Evolutionary conservation across 2,329 filamentous ascomycete species (phyloP).

Genomic region (Aspergillus caelatus): DNA sequence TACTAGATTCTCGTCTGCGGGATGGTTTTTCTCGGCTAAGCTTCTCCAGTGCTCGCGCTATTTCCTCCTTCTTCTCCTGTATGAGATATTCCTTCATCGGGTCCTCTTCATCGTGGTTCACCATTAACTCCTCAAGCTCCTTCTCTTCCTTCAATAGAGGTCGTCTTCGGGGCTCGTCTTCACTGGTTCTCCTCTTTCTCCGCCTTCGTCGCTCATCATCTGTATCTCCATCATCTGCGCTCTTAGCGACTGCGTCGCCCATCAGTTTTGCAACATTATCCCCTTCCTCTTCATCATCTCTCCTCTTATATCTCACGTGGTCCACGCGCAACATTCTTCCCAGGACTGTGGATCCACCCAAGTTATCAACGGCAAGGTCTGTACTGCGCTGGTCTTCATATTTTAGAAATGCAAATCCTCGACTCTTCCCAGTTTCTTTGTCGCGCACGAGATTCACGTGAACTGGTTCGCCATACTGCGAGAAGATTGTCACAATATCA

Average conservation of each 20-base stretch:
- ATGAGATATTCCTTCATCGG: constrained; percentile 94
- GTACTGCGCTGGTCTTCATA: constrained; percentile 98
- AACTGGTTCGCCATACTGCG: constrained; percentile 92
- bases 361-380: constrained; percentile 93
- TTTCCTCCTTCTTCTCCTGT: constrained; percentile 87
- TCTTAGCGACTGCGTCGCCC: constrained; percentile 46
- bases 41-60: constrained; percentile 68
- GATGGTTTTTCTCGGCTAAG: constrained; percentile 52
- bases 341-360: constrained; percentile 81
- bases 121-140: constrained; percentile 74
- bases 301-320: constrained; percentile 86
- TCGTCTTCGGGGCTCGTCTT: constrained; percentile 51
- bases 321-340: constrained; percentile 84
- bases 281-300: constrained; percentile 67
- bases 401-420: constrained; percentile 94
- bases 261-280: constrained; percentile 53
- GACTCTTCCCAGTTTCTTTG: constrained; percentile 93
- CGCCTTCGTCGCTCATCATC: constrained; percentile 40
- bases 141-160: constrained; percentile 78
- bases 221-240: constrained; percentile 36
- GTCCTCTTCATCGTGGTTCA: constrained; percentile 89
- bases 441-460: constrained; percentile 91
- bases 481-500: constrained; percentile 94
- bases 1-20: constrained; percentile 34
- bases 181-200: constrained; percentile 36